phyloP scores from a whole-genome alignment of 1,284 basidiomycete genomes.

The Apiotrichum veenhuisii region DNA sequence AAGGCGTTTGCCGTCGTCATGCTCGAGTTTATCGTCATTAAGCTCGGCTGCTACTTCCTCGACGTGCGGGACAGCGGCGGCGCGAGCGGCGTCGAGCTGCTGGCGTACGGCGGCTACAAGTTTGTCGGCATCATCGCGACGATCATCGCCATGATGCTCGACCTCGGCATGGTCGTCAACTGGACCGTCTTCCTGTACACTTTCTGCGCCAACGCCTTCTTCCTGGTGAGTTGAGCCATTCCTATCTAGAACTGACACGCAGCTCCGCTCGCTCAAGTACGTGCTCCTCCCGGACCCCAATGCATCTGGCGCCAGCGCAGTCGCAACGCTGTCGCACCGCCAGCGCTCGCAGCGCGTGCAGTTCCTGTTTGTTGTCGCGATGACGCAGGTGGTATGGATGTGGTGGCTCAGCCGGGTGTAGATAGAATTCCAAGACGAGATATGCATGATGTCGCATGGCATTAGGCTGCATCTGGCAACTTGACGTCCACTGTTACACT shows the following conservation, averaged over 20 bases:
- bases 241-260: background rate
- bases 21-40: conserved; percentile 82
- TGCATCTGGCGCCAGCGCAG: conserved; percentile 24
- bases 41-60: conserved; percentile 84
- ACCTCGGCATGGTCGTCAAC: conserved; percentile 63
- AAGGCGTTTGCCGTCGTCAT: conserved; percentile 76
- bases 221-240: conserved; percentile 64
- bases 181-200: conserved; percentile 73
- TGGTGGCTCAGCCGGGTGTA: conserved; percentile 63
- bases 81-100: conserved; percentile 60
- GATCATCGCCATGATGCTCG: conserved; percentile 42
- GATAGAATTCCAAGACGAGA: background rate
- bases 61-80: conserved; percentile 71
- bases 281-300: conserved; percentile 75
- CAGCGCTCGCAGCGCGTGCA: conserved; percentile 78
- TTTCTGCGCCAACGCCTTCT: conserved; percentile 86
- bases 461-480: too few relatives aligned
- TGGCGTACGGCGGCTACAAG: conserved; percentile 88
- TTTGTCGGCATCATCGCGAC: conserved; percentile 69
- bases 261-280: conserved; percentile 80
- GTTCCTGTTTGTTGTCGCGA: conserved; percentile 68
- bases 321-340: conserved; percentile 68
- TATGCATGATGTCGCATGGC: background rate
- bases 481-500: too few relatives aligned
- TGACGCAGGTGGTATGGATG: conserved; percentile 80